Base-by-base conservation (phyloP, 2,329 filamentous ascomycete species). In the Aschersonia sp. region DNA sequence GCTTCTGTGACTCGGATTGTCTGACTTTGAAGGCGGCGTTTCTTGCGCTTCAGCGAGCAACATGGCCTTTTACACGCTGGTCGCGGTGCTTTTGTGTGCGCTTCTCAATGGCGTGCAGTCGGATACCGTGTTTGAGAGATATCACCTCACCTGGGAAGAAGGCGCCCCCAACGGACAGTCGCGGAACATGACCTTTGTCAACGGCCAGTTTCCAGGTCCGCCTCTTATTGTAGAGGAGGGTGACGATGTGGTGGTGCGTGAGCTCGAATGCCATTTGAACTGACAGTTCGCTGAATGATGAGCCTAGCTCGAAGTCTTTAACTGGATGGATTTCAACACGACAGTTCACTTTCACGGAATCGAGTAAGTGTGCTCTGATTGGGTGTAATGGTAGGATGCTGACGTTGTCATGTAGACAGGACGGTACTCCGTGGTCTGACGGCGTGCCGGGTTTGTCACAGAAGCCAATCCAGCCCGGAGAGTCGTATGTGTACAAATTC, bases 371-470 rank as follows among this genome's bases (percentile, higher is more conserved):
- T 28, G 40, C 40, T n/a, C 9, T 12, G 40, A 28, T 9, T n/a
- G 9, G 9, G 40, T 28, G 40, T 5, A 12, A 38, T 12, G 3
- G 12, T 9, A 7, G 35, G 3, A 4, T 38, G 12, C 20, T 42
- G 6, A n/a, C 40, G 10, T n/a, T n/a, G 20, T 9, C 40, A 9
- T 9, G 20, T 28, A 42, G 40, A 5, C 9, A 42, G 2, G 40
- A 42, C 10, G 48, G 48, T 7, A 52, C 67, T 1, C 67, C 67
- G 0, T 72, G 69, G 70, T 65, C 68, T 3, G 70, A 72, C 49
- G 70, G 70, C 30, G 65, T 68, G 0, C 67, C 68, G 2, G 70
- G 69, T 0, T 51, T 72, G 3, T 62, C 67, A 2, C 70, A 72
- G 49, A 55, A 57, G 10, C 59, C 63, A 0, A 72, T 73, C 28